Evolutionary conservation across 2,329 filamentous ascomycete genomes (phyloP).

Genomic region (Alternaria sp.): DNA sequence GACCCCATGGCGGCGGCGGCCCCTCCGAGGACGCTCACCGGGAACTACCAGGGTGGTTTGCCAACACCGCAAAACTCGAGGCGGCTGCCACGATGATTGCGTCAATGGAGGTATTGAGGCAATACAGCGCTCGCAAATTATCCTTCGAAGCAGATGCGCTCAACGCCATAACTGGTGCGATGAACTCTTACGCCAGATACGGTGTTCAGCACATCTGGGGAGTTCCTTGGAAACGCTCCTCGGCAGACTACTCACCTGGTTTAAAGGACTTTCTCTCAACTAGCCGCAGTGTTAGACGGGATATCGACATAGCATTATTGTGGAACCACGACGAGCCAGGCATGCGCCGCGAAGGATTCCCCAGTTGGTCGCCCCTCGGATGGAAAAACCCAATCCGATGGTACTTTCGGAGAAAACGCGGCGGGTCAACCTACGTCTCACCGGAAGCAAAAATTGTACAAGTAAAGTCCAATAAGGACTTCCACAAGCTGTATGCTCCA

Average conservation of each 20-base stretch:
- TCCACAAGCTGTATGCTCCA: neutral
- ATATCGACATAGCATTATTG: neutral
- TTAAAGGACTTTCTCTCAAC: neutral
- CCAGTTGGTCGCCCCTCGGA: neutral
- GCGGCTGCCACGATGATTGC: neutral
- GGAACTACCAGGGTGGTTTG: neutral
- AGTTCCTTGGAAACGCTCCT: neutral
- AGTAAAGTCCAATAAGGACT: neutral
- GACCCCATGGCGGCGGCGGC: neutral
- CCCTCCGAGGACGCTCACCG: neutral
- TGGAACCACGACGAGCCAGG: fast-evolving
- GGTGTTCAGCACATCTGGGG: neutral
- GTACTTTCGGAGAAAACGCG: too few species aligned
- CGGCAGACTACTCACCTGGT: neutral
- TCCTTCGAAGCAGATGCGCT: neutral
- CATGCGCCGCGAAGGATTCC: neutral
- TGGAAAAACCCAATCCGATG: neutral
- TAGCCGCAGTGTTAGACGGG: neutral
- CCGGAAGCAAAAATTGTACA: neutral
- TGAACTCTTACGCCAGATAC: neutral
- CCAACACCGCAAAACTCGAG: neutral
- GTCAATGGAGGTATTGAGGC: neutral
- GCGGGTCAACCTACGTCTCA: neutral
- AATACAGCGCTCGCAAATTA: neutral
- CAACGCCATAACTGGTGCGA: neutral